These are phyloP conservation scores for Calonectria pauciramosa DNA, from an alignment of 2,329 filamentous ascomycete genomes.

Conservation along the genomic window DNA sequence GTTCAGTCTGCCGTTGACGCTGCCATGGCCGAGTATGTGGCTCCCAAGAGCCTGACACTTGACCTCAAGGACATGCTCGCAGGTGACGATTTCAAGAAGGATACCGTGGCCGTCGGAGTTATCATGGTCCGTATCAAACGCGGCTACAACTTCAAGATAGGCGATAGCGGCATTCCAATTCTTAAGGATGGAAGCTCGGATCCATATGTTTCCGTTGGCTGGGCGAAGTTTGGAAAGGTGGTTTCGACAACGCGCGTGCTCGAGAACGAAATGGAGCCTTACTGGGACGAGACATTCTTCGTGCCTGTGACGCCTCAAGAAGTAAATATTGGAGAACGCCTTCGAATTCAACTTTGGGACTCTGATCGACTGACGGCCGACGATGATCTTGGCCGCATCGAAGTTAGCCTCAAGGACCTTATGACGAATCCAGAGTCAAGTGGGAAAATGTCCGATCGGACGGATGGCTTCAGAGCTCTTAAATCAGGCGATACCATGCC, in stretches of 20 bases:
- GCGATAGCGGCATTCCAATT: constrained; percentile 73
- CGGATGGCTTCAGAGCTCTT: constrained; percentile 75
- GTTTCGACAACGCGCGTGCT: constrained; percentile 74
- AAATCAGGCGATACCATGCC: constrained; percentile 78
- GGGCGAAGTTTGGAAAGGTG: constrained; percentile 82
- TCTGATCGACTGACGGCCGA: constrained; percentile 80
- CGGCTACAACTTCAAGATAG: constrained; percentile 79
- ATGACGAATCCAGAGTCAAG: constrained; percentile 72
- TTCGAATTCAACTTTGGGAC: constrained; percentile 82
- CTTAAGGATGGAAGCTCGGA: constrained; percentile 74
- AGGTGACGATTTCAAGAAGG: constrained; percentile 84
- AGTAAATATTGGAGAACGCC: constrained; percentile 77
- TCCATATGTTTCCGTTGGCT: constrained; percentile 79
- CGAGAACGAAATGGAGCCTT: constrained; percentile 74
- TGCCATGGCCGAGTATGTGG: constrained; percentile 81
- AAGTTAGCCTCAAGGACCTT: constrained; percentile 75
- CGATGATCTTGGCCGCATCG: constrained; percentile 81
- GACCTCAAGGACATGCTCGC: constrained; percentile 84
- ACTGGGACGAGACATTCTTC: constrained; percentile 79
- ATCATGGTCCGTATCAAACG: constrained; percentile 76
- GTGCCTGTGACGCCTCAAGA: constrained; percentile 80
- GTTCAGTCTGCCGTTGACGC: constrained; percentile 82
- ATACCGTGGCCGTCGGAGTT: constrained; percentile 75
- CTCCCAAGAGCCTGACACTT: constrained; percentile 80
- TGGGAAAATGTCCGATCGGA: constrained; percentile 72